Evolutionary conservation across 2,329 filamentous ascomycete genomes (phyloP).

Genomic region (Ceratocystiopsis brevicomis): DNA sequence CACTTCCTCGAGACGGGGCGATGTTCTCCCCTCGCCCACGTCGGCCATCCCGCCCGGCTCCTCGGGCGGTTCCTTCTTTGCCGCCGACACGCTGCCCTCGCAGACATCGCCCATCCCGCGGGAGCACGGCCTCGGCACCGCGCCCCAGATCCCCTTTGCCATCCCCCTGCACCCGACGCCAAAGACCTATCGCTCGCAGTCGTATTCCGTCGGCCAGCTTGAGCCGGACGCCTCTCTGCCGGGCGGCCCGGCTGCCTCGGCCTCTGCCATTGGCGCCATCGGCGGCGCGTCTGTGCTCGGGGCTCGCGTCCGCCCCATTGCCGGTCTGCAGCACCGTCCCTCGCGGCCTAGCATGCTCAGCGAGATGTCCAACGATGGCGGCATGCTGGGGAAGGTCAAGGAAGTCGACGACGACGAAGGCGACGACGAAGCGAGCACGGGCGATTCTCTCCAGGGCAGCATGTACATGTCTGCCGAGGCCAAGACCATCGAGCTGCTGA

Average conservation of each 20-base stretch:
- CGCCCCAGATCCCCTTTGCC: constrained; percentile 59
- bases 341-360: constrained; percentile 62
- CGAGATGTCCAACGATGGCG: constrained; percentile 47
- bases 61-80: constrained; percentile 28
- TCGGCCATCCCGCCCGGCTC: constrained; percentile 33
- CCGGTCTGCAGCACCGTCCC: constrained; percentile 60
- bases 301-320: constrained; percentile 31
- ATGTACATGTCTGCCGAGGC: constrained; percentile 33
- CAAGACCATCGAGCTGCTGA: constrained; percentile 43
- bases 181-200: constrained; percentile 88
- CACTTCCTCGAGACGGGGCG: constrained; percentile 45
- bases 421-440: constrained; percentile 33
- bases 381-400: constrained; percentile 47
- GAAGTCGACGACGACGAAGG: constrained; percentile 49
- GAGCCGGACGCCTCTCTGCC: constrained; percentile 39
- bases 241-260: background rate
- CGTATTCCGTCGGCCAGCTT: constrained; percentile 84
- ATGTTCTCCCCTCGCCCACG: constrained; percentile 59
- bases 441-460: constrained; percentile 34
- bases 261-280: constrained; percentile 19
- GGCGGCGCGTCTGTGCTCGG: constrained; percentile 28
- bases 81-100: constrained; percentile 23
- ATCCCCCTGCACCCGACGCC: constrained; percentile 79
- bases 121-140: constrained; percentile 27
- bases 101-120: constrained; percentile 33